Conservation (phyloP, 495 filamentous ascomycete genomes). For the Astrothelium macrocarpum region DNA sequence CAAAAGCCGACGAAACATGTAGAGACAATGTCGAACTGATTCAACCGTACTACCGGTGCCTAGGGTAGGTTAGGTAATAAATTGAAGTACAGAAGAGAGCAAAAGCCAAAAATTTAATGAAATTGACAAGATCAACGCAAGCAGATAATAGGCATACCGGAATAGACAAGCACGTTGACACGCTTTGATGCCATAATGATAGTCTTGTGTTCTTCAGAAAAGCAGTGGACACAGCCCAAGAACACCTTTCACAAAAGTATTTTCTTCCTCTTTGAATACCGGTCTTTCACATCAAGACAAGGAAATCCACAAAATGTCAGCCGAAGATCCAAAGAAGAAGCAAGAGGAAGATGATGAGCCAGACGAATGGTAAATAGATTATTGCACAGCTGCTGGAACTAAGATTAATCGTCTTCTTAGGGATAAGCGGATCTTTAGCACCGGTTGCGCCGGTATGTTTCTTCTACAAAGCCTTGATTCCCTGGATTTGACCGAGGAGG, state of each 20-base stretch:
- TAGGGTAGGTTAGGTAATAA: constrained; percentile 32
- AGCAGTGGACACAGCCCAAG: no score
- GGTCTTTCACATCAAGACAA: no score
- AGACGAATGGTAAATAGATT: constrained; percentile 72
- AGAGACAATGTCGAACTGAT: constrained; percentile 82
- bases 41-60: constrained; percentile 77
- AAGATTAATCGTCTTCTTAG: constrained; percentile 32
- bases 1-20: constrained; percentile 79
- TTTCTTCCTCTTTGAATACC: no score
- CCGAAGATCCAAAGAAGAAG: constrained; percentile 30
- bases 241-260: no score
- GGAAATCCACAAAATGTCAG: background rate
- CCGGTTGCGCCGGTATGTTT: constrained; percentile 73
- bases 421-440: constrained; percentile 97
- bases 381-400: background rate
- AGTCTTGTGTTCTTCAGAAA: no score
- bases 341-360: constrained; percentile 68
- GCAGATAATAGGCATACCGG: constrained; percentile 10
- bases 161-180: constrained; percentile 25
- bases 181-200: constrained; percentile 16
- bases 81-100: no score
- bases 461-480: background rate
- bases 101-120: background rate
- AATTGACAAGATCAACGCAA: background rate
- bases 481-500: background rate